phyloP scores from a whole-genome alignment of 768 basidiomycete genomes.

The Leccinum aurantiacum region DNA sequence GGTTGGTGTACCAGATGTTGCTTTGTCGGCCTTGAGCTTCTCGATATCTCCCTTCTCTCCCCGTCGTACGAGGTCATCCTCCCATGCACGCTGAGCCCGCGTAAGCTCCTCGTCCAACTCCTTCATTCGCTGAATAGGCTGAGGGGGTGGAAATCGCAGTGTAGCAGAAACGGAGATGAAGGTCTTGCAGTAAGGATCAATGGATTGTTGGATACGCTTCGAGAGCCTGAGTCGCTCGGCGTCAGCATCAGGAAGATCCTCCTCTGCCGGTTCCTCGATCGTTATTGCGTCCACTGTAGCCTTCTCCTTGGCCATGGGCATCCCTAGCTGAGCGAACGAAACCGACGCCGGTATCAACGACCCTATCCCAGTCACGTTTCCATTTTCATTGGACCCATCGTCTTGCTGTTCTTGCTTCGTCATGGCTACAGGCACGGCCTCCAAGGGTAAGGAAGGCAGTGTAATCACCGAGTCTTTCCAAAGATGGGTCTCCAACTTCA shows the following conservation, averaged over 20 bases:
- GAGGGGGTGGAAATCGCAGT: slow-evolving; percentile 88
- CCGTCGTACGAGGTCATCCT: slow-evolving; percentile 78
- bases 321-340: slow-evolving; percentile 25
- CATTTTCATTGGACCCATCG: slow-evolving; percentile 25
- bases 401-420: slow-evolving; percentile 27
- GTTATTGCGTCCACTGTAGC: slow-evolving; percentile 7
- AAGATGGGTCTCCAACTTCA: slow-evolving; percentile 92
- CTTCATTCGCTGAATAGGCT: slow-evolving; percentile 84
- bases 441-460: slow-evolving; percentile 60
- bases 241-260: slow-evolving; percentile 66
- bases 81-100: slow-evolving; percentile 72
- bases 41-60: slow-evolving; percentile 57
- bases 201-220: slow-evolving; percentile 72
- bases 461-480: slow-evolving; percentile 89
- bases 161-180: slow-evolving; percentile 95
- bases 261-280: slow-evolving; percentile 36
- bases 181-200: slow-evolving; percentile 81
- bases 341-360: slow-evolving; percentile 22
- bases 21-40: slow-evolving; percentile 18
- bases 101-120: slow-evolving; percentile 80
- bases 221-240: slow-evolving; percentile 69
- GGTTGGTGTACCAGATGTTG: slow-evolving; percentile 30
- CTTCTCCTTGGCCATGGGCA: slow-evolving; percentile 19
- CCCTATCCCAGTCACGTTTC: slow-evolving; percentile 13
- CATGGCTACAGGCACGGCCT: slow-evolving; percentile 56